These are phyloP conservation scores for Haplographium delicatum DNA, from an alignment of 495 filamentous ascomycete genomes.

Conservation along the genomic window DNA sequence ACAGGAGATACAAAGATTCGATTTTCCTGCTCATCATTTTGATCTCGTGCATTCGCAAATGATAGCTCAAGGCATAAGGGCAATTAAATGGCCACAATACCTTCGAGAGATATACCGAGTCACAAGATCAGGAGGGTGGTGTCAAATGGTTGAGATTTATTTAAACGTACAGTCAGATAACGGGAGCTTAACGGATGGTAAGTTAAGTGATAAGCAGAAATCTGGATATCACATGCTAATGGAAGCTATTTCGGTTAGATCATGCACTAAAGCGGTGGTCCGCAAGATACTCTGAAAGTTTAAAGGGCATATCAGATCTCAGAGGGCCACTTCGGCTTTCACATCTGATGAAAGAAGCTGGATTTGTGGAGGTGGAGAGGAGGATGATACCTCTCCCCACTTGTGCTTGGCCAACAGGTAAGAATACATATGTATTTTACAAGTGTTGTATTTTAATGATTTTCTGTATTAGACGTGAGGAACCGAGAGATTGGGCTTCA, in stretches of 20 bases:
- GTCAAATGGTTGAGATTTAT: constrained; percentile 87
- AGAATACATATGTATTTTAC: background rate
- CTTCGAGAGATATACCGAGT: constrained; percentile 63
- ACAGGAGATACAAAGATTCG: constrained; percentile 46
- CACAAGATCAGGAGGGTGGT: constrained; percentile 65
- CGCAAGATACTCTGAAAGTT: constrained; percentile 56
- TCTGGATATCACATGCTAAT: background rate
- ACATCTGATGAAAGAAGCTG: constrained; percentile 45
- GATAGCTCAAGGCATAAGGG: constrained; percentile 72
- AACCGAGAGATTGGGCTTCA: constrained; percentile 55
- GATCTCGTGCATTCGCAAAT: constrained; percentile 86
- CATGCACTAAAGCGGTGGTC: constrained; percentile 75
- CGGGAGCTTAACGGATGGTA: constrained; percentile 61
- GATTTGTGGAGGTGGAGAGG: background rate
- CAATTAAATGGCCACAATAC: constrained; percentile 72
- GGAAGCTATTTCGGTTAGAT: constrained; percentile 29
- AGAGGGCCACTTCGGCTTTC: constrained; percentile 60
- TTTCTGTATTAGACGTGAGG: constrained; percentile 45
- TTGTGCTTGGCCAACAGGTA: background rate
- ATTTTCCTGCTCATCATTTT: constrained; percentile 71
- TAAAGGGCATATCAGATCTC: constrained; percentile 65
- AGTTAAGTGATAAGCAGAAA: background rate
- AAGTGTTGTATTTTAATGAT: background rate
- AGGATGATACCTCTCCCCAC: background rate
- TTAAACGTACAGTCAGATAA: constrained; percentile 88